Conservation (phyloP, 768 basidiomycete genomes). For the Agrocybe praecox region DNA sequence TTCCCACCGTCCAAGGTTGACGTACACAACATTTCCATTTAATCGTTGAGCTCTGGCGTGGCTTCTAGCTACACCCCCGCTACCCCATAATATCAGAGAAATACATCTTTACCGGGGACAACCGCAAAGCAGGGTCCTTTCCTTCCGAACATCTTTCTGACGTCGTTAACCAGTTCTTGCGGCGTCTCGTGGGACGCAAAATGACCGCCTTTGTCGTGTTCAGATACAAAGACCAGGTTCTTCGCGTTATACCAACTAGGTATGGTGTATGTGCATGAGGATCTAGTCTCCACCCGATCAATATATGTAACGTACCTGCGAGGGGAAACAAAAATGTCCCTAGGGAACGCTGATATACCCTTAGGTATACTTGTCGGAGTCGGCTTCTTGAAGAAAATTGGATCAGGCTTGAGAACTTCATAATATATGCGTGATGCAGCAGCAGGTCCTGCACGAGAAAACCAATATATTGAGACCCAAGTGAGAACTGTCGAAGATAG, state of each 20-base stretch:
- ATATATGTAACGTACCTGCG: conserved; percentile 16
- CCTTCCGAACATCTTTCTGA: conserved; percentile 11
- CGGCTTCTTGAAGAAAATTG: conserved; percentile 5
- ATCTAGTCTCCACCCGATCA: background rate
- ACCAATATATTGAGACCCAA: conserved; percentile 58
- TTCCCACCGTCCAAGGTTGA: too few relatives aligned
- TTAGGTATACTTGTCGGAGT: conserved; percentile 35
- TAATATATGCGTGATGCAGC: conserved; percentile 60
- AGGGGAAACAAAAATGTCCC: conserved; percentile 34
- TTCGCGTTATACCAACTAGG: conserved; percentile 18
- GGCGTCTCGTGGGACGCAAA: conserved; percentile 9
- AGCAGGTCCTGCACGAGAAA: conserved; percentile 56
- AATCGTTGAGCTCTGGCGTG: background rate
- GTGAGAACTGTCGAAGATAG: conserved; percentile 46
- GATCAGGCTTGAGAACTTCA: conserved; percentile 31
- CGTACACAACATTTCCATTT: background rate
- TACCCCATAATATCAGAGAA: background rate
- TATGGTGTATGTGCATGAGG: background rate
- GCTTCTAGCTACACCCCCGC: background rate
- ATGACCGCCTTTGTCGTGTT: conserved; percentile 27
- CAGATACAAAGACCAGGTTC: conserved; percentile 36
- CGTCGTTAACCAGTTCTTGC: conserved; percentile 3
- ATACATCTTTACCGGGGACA: background rate
- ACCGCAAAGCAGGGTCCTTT: background rate
- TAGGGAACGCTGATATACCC: conserved; percentile 51